Base-by-base conservation (phyloP, 202 grass and related monocot genomes). In the Musa balbisiana region DNA sequence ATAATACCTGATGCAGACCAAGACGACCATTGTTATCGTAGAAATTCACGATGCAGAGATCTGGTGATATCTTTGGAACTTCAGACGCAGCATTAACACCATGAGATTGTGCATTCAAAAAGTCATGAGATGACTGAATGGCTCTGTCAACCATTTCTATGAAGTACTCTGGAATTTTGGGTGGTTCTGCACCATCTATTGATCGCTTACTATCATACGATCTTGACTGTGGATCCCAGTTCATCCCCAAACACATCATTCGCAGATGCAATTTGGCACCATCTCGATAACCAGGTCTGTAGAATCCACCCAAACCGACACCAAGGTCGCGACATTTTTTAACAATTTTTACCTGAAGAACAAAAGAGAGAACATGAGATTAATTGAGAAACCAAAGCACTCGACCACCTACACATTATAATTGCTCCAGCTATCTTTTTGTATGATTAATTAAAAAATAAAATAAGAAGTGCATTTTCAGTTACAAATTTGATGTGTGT, bases 191-290 rank as follows among this genome's bases (percentile, higher is more conserved):
- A n/a, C 14, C 64, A 88, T 89, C 87, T 59, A 72, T 56, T 1
- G 53, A 9, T n/a, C 83, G 78, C 55, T 0, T 82, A 62, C 80
- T 69, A 2, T 68, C 78, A 55, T 90, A 90, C 19, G 27, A 56
- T 11, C 19, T 8, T 78, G 78, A 77, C 55, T 90, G 59, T 51
- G 85, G 87, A 73, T 93, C 83, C 87, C 87, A 93, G 59, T 90
- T 84, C 76, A 80, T 84, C 21, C 87, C 80, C 73, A 93, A 75
- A 71, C 87, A 89, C 89, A 93, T 93, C 87, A 90, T 90, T 3
- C 1, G 62, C 20, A 88, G 73, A 73, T 2, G 82, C 72, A 93
- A 51, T 55, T 76, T 84, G 52, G 55, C 43, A n/a, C 82, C 87
- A 26, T 93, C 72, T 80, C 9, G 68, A 53, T 90, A 87, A 19